Evolutionary conservation across 805 yeast genomes (phyloP).

Genomic region (Saccharomycopsis javanensis): DNA sequence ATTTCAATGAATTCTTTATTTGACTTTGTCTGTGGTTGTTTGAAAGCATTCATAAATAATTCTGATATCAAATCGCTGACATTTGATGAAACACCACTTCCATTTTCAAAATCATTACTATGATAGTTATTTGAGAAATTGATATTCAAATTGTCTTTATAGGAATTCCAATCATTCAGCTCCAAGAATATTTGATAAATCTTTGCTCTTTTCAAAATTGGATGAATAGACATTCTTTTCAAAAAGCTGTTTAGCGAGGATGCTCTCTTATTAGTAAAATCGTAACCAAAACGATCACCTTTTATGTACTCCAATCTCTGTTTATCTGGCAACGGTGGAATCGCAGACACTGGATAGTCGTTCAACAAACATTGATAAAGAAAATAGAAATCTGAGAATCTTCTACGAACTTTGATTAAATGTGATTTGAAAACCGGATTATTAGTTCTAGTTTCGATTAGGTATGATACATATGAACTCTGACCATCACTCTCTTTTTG

Average conservation of each 20-base stretch:
- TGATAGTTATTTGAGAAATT: constrained; percentile 9
- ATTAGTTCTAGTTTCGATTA: constrained; percentile 53
- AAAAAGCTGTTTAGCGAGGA: constrained; percentile 72
- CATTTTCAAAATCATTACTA: constrained; percentile 19
- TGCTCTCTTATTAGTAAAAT: constrained; percentile 76
- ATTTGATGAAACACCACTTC: constrained; percentile 19
- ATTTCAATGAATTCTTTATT: constrained; percentile 76
- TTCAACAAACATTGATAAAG: constrained; percentile 63
- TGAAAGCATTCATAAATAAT: constrained; percentile 87
- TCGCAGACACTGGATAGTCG: constrained; percentile 76
- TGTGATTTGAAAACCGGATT: constrained; percentile 44
- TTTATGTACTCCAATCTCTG: constrained; percentile 84
- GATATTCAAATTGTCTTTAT: constrained; percentile 44
- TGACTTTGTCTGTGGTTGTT: constrained; percentile 43
- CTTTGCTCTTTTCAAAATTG: constrained; percentile 56
- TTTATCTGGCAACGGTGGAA: constrained; percentile 93
- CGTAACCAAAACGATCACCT: constrained; percentile 82
- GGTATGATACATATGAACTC: constrained; percentile 67
- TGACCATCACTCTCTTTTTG: constrained; percentile 64
- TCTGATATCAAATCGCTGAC: constrained; percentile 70
- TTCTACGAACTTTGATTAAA: constrained; percentile 51
- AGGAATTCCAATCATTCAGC: constrained; percentile 64
- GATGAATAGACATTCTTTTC: constrained; percentile 64
- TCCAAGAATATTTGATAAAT: constrained; percentile 64
- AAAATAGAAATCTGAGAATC: constrained; percentile 81